These are phyloP conservation scores for Leccinum boreale DNA, from an alignment of 768 basidiomycete genomes.

Conservation along the genomic window DNA sequence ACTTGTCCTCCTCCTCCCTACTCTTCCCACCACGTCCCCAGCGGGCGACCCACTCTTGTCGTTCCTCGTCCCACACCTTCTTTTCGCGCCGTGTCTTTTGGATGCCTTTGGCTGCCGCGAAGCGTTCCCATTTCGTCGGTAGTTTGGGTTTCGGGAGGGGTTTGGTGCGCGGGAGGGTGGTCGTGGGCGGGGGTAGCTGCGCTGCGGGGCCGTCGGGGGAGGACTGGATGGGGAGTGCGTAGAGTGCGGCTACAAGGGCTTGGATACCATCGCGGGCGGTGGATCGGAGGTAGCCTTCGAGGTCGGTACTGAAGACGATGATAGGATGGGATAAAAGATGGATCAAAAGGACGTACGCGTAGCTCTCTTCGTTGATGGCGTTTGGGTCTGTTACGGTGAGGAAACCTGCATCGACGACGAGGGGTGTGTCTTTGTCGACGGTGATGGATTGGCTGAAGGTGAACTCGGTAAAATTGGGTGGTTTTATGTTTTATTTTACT, in stretches of 20 bases:
- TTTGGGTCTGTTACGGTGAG: slow-evolving; percentile 87
- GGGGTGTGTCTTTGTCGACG: background rate
- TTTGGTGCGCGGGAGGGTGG: slow-evolving; percentile 83
- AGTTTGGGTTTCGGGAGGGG: slow-evolving; percentile 91
- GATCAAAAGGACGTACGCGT: slow-evolving; percentile 57
- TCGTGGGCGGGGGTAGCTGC: slow-evolving; percentile 72
- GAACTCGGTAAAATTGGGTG: background rate
- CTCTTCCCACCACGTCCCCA: slow-evolving; percentile 94
- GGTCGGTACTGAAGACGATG: slow-evolving; percentile 51
- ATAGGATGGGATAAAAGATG: background rate
- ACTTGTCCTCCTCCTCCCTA: slow-evolving; percentile 79
- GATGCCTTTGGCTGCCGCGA: slow-evolving; percentile 93
- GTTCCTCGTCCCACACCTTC: slow-evolving; percentile 92
- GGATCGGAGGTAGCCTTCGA: slow-evolving; percentile 76
- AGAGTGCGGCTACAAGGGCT: slow-evolving; percentile 74
- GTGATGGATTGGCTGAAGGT: background rate
- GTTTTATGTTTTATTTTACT: background rate
- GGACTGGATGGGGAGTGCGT: slow-evolving; percentile 71
- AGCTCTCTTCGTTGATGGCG: slow-evolving; percentile 79
- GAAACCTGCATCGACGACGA: slow-evolving; percentile 41
- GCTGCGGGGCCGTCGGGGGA: slow-evolving; percentile 83
- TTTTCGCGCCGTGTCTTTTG: slow-evolving; percentile 73
- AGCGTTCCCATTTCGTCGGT: slow-evolving; percentile 94
- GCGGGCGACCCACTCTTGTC: slow-evolving; percentile 85
- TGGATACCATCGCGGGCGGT: slow-evolving; percentile 83